phyloP scores from a whole-genome alignment of 768 basidiomycete species.

The Russula sp. region DNA sequence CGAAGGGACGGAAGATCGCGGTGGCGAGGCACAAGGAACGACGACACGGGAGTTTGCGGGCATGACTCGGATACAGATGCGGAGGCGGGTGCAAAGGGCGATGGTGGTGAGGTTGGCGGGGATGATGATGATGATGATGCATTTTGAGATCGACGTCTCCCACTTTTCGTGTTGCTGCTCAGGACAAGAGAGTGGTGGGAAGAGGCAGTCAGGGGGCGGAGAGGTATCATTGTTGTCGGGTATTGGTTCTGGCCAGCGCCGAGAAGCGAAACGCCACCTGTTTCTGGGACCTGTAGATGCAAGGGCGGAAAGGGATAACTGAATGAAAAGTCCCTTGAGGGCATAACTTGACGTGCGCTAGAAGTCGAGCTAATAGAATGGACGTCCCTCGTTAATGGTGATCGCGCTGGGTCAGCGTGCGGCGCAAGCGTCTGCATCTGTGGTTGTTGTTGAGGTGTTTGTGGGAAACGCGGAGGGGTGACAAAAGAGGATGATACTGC shows the following conservation, averaged over 20 bases:
- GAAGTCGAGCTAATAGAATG: background rate
- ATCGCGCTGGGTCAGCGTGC: background rate
- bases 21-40: slow-evolving; percentile 20
- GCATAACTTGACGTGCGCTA: slow-evolving; percentile 1
- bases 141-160: background rate
- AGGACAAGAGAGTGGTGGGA: background rate
- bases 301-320: slow-evolving; percentile 23
- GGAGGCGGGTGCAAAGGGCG: background rate
- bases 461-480: background rate
- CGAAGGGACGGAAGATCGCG: slow-evolving; percentile 22
- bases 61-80: slow-evolving; percentile 7
- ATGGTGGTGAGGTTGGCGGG: background rate
- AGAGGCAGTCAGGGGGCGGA: background rate
- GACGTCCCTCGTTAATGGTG: background rate
- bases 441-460: background rate
- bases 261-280: background rate
- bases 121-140: background rate
- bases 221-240: background rate
- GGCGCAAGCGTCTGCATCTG: background rate
- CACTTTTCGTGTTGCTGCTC: background rate
- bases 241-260: background rate
- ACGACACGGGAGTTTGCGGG: slow-evolving; percentile 9
- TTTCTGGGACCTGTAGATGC: slow-evolving; percentile 19
- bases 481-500: background rate
- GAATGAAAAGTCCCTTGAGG: slow-evolving; percentile 22